A percentile compares a stretch with the other conserved stretches of the same genome.
Evolutionary conservation across 1,284 basidiomycete species (phyloP).

Genomic region (Ceratobasidium papillatum): DNA sequence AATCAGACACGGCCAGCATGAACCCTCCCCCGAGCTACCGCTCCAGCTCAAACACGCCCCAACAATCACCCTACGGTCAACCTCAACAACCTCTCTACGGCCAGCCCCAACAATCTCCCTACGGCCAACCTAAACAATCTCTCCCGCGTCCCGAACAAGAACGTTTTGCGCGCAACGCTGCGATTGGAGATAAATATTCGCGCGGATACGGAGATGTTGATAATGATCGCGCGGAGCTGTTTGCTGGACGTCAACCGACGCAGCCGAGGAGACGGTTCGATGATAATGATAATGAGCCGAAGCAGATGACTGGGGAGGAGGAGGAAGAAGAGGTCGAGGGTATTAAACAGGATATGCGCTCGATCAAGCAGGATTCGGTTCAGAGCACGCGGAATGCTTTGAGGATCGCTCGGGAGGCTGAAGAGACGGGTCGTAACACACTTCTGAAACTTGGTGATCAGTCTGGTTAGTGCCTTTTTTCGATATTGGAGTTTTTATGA

Average conservation of each 20-base stretch:
- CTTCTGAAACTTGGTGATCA: conserved; percentile 90
- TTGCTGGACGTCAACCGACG: conserved; percentile 70
- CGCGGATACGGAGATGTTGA: conserved; percentile 64
- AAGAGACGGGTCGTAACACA: conserved; percentile 93
- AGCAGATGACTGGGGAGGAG: conserved; percentile 66
- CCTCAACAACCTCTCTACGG: conserved; percentile 60
- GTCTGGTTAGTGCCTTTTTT: conserved; percentile 78
- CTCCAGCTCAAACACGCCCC: conserved; percentile 68
- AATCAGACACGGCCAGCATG: conserved; percentile 53
- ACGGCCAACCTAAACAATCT: conserved; percentile 59
- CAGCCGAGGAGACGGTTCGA: conserved; percentile 58
- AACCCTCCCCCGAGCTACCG: conserved; percentile 56
- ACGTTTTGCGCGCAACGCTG: conserved; percentile 43
- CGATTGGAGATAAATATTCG: conserved; percentile 68
- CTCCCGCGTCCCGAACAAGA: conserved; percentile 20
- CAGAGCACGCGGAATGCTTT: conserved; percentile 93
- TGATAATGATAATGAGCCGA: conserved; percentile 60
- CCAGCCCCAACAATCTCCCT: conserved; percentile 58
- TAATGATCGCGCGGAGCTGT: conserved; percentile 76
- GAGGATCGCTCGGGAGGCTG: conserved; percentile 91
- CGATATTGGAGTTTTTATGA: neutral
- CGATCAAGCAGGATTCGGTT: conserved; percentile 92
- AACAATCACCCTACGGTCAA: conserved; percentile 72
- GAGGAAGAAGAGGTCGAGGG: conserved; percentile 96
- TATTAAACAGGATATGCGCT: conserved; percentile 92